These are phyloP conservation scores for Diplocarpon rosae DNA, from an alignment of 2,329 filamentous ascomycete species.

Conservation along the genomic window DNA sequence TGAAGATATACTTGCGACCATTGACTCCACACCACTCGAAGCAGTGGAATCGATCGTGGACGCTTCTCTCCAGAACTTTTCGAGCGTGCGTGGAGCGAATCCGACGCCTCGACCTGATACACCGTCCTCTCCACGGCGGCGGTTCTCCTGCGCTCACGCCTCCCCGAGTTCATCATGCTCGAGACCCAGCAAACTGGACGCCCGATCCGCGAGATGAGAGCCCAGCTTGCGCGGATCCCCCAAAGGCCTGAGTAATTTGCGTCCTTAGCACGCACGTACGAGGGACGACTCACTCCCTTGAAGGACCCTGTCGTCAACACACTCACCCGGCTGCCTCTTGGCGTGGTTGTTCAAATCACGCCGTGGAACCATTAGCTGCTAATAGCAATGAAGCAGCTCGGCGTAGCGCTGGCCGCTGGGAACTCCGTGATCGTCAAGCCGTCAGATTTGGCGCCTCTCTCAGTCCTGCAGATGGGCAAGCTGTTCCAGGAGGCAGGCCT, in stretches of 20 bases:
- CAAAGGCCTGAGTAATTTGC: constrained; percentile 67
- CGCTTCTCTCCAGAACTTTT: constrained; percentile 14
- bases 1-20: constrained; percentile 13
- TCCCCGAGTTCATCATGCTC: constrained; percentile 47
- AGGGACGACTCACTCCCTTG: constrained; percentile 55
- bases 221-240: constrained; percentile 53
- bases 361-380: constrained; percentile 49
- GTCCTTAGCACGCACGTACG: constrained; percentile 53
- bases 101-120: constrained; percentile 34
- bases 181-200: constrained; percentile 61
- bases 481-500: constrained; percentile 33
- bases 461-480: constrained; percentile 30
- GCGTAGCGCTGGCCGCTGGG: constrained; percentile 27
- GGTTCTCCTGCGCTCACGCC: constrained; percentile 37
- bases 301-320: constrained; percentile 48
- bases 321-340: constrained; percentile 42
- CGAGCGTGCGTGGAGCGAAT: constrained; percentile 10
- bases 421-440: constrained; percentile 31
- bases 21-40: constrained; percentile 12
- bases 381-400: constrained; percentile 40
- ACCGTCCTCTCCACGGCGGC: constrained; percentile 52
- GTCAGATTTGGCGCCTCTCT: constrained; percentile 33
- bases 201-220: constrained; percentile 57
- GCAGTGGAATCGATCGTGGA: constrained; percentile 9
- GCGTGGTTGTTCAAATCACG: constrained; percentile 45